phyloP scores from a whole-genome alignment of 1,284 basidiomycete species.

The Boletus subluridellus region DNA sequence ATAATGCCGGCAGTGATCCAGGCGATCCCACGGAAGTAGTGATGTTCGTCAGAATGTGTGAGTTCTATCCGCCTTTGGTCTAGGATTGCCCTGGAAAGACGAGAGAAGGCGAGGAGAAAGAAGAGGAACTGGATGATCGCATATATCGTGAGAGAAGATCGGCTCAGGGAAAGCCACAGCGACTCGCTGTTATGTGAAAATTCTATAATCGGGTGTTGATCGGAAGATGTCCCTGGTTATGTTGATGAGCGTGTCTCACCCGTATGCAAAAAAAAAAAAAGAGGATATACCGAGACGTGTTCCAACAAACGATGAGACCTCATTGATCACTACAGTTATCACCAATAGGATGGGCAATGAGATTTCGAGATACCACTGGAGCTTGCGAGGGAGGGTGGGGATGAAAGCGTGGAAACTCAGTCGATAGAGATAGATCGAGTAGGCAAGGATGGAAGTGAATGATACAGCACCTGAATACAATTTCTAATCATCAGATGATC shows the following conservation, averaged over 20 bases:
- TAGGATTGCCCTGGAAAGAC: conserved; percentile 48
- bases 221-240: conserved; percentile 10
- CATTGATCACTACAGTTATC: conserved; percentile 51
- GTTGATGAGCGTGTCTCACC: conserved; percentile 7
- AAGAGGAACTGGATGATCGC: conserved; percentile 53
- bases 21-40: conserved; percentile 55
- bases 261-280: neutral
- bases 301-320: conserved; percentile 62
- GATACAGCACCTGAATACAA: conserved; percentile 43
- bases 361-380: conserved; percentile 45
- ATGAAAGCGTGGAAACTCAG: conserved; percentile 49
- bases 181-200: conserved; percentile 40
- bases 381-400: conserved; percentile 47
- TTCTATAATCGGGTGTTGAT: conserved; percentile 36
- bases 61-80: conserved; percentile 52
- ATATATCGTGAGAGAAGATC: conserved; percentile 56
- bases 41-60: conserved; percentile 43
- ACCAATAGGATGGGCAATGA: conserved; percentile 50
- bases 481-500: neutral
- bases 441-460: conserved; percentile 54
- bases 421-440: conserved; percentile 53
- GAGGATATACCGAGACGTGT: conserved; percentile 50
- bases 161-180: conserved; percentile 57
- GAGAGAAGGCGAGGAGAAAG: conserved; percentile 57
- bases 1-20: conserved; percentile 62